A percentile compares a stretch with the other conserved stretches of the same genome.
These are phyloP conservation scores for Solanum raphanifolium DNA, from an alignment of 257 asterid species.

Conservation along the genomic window DNA sequence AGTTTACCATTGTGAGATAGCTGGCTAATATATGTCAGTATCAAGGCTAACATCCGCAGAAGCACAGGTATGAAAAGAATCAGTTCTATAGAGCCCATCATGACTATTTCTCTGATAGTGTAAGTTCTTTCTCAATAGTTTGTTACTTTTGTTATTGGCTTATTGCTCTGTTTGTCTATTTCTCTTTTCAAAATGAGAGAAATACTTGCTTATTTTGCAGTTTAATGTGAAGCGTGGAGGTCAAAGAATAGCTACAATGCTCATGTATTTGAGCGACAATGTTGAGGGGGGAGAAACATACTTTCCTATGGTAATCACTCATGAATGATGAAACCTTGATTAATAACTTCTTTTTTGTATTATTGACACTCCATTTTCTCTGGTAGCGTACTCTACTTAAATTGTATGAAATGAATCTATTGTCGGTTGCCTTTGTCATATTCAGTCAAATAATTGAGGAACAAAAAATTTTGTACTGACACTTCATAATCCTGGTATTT, in stretches of 20 bases:
- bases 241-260: conserved; percentile 15
- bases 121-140: conserved; percentile 18
- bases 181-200: background rate
- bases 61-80: conserved; percentile 80
- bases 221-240: conserved; percentile 13
- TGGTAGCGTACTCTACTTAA: background rate
- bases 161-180: background rate
- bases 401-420: background rate
- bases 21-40: conserved; percentile 21
- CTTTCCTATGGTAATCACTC: conserved; percentile 13
- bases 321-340: background rate
- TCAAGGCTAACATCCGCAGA: conserved; percentile 70
- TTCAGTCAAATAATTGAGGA: background rate
- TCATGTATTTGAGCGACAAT: conserved; percentile 16
- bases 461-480: background rate
- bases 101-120: conserved; percentile 77
- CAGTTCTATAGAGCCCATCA: conserved; percentile 76
- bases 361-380: background rate
- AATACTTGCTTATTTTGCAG: conserved; percentile 5
- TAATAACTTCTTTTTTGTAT: background rate
- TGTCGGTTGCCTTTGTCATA: background rate
- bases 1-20: conserved; percentile 11
- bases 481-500: background rate
- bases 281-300: conserved; percentile 24
- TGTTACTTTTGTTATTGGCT: background rate